Evolutionary conservation across 805 yeast species (phyloP), one percentile per base, ranked within the genome.

Genomic region (Ogataea neopini): DNA sequence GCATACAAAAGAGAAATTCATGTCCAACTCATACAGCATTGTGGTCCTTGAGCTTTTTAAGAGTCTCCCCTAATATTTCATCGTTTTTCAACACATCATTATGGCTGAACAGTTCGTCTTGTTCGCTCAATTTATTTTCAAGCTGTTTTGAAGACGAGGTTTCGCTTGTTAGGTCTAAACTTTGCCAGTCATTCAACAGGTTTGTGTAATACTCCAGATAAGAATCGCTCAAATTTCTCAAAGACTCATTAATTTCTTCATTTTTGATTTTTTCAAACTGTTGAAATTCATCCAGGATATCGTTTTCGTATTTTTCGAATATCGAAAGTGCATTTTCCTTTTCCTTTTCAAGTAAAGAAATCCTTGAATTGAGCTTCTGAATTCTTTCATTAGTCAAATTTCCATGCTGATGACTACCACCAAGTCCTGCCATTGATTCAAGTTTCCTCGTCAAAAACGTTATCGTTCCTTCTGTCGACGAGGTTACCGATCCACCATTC

Each of bases 261-360:
- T 88, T 80, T 66, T 90, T 90, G 52, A 88, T 86, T 19, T 74
- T 76, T 58, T 92, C 96, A 74, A 95, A 92, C 52, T 83, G 68
- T 3, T 76, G 77, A 55, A 74, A 79, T 57, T 79, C 84, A 33
- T 71, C 66, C 29, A 79, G 64, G 6, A 79, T 70, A 50, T 71
- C 74, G 45, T 52, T 62, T 22, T 80, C 80, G 53, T 75, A 70
- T 36, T 70, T 74, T 42, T 71, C 67, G 38, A 75, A 80, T 36
- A 79, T 56, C 40, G 70, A 64, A 9, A 76, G 71, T 40, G 80
- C 77, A 7, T 57, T 53, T 8, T 62, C 56, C 33, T 74, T 72
- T 51, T 78, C 84, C 23, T 60, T 61, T 54, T 79, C 80, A 42
- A 79, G 62, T 47, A 73, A 63, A 20, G 60, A 57, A 9, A 78